Conservation (phyloP, 345 rosid genomes). For the Eucalyptus decipiens region DNA sequence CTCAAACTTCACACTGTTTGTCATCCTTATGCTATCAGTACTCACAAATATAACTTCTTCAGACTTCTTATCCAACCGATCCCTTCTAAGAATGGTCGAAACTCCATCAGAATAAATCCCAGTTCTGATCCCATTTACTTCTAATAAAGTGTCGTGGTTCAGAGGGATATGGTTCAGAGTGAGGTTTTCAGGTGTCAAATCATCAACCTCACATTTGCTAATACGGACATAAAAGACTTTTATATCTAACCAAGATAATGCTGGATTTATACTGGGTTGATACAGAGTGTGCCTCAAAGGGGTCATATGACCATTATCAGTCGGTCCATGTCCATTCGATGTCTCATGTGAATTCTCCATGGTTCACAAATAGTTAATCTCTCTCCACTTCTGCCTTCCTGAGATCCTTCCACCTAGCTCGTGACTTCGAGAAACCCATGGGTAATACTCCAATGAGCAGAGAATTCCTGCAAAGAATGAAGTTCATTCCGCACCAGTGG, state of each 20-base stretch:
- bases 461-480: not conserved
- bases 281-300: conserved; percentile 11
- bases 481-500: not conserved
- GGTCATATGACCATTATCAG: conserved; percentile 14
- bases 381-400: conserved; percentile 3
- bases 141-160: conserved; percentile 56
- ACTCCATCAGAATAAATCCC: conserved; percentile 45
- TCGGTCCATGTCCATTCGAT: conserved; percentile 15
- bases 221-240: conserved; percentile 86
- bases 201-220: conserved; percentile 50
- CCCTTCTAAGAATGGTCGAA: conserved; percentile 60
- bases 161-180: conserved; percentile 62
- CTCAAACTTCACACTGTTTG: conserved; percentile 70
- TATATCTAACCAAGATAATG: conserved; percentile 56
- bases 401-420: conserved; percentile 8
- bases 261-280: conserved; percentile 14
- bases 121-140: conserved; percentile 62
- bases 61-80: conserved; percentile 63
- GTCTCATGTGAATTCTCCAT: conserved; percentile 48
- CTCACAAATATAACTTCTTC: conserved; percentile 76
- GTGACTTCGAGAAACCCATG: not conserved
- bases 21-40: conserved; percentile 65
- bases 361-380: not conserved
- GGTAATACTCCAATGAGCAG: not conserved
- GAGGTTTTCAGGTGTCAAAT: conserved; percentile 52